Percentiles rank a stretch among this genome's conserved stretches.
These are phyloP conservation scores for Russula sp. DNA, from an alignment of 768 basidiomycete genomes.

Conservation along the genomic window DNA sequence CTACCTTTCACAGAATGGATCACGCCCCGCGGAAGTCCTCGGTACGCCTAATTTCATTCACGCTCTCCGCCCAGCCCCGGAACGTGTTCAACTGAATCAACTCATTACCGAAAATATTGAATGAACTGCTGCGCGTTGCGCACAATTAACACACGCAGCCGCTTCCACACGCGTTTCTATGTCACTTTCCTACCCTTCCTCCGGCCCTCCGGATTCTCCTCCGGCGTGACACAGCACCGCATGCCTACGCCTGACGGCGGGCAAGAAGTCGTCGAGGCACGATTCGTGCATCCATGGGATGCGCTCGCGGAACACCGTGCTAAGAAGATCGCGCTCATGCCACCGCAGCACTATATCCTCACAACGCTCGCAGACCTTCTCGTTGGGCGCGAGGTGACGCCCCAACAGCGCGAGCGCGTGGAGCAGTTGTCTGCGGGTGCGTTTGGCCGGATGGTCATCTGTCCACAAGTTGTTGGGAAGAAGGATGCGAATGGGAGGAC, in stretches of 20 bases:
- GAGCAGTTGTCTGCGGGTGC: slow-evolving; percentile 40
- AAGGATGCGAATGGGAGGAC: slow-evolving; percentile 37
- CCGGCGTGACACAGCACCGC: slow-evolving; percentile 47
- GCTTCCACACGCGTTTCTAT: slow-evolving; percentile 67
- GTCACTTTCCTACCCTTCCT: slow-evolving; percentile 49
- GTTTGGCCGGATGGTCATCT: slow-evolving; percentile 58
- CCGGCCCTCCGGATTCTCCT: slow-evolving; percentile 41
- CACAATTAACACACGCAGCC: slow-evolving; percentile 33
- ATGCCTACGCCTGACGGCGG: slow-evolving; percentile 64
- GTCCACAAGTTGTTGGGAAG: slow-evolving; percentile 37
- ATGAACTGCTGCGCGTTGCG: too few species aligned
- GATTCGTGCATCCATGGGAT: slow-evolving; percentile 50
- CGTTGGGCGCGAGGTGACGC: slow-evolving; percentile 34
- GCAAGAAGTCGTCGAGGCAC: slow-evolving; percentile 59
- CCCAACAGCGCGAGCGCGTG: slow-evolving; percentile 41
- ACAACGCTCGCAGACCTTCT: slow-evolving; percentile 52
- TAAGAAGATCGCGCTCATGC: slow-evolving; percentile 54
- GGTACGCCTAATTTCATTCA: slow-evolving; percentile 33
- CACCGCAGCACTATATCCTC: slow-evolving; percentile 68
- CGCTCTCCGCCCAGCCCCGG: background rate
- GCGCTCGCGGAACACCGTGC: slow-evolving; percentile 47
- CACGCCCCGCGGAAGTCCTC: slow-evolving; percentile 48
- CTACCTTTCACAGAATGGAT: slow-evolving; percentile 73
- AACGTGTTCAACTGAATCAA: too few species aligned
- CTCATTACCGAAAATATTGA: too few species aligned